A percentile compares a stretch with the other conserved stretches of the same genome.
These are phyloP conservation scores for Huntiella savannae DNA, from an alignment of 2,329 filamentous ascomycete genomes.

Conservation along the genomic window DNA sequence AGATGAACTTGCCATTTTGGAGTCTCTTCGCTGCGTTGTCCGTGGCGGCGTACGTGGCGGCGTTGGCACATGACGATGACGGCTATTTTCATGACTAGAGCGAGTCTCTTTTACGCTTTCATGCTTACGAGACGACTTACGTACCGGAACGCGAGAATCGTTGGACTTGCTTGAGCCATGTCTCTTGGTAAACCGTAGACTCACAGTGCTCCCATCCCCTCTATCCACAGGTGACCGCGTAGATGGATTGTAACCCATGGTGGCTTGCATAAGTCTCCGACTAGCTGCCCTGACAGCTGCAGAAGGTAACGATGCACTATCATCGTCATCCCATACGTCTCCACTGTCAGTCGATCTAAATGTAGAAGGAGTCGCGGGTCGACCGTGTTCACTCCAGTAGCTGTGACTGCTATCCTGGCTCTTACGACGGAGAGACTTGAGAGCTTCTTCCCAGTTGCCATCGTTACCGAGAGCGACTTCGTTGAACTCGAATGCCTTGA, in stretches of 20 bases:
- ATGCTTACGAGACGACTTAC: no score
- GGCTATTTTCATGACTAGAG: no score
- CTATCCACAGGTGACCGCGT: no score
- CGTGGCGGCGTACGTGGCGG: no score
- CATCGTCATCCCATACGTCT: neutral
- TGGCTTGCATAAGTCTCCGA: constrained; percentile 26
- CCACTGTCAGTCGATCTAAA: no score
- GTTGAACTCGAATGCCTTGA: constrained; percentile 65
- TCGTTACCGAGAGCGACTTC: constrained; percentile 47
- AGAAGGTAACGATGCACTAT: constrained; percentile 20
- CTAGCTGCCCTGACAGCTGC: constrained; percentile 36
- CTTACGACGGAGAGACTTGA: constrained; percentile 44
- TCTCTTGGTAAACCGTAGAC: neutral
- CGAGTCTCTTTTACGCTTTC: no score
- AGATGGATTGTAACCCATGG: constrained; percentile 15
- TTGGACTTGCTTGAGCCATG: neutral
- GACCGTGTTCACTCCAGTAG: constrained; percentile 20
- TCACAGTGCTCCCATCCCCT: no score
- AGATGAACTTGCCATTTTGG: neutral
- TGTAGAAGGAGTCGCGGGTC: no score
- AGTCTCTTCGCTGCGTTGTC: no score
- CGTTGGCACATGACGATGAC: no score
- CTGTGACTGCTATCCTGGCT: constrained; percentile 13
- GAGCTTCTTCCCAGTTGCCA: constrained; percentile 64
- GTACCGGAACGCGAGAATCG: no score